Evolutionary conservation across 352 stramenopile genomes (phyloP), one percentile per base, ranked within the genome.

Genomic region (Globisporangium cylindrosporum): DNA sequence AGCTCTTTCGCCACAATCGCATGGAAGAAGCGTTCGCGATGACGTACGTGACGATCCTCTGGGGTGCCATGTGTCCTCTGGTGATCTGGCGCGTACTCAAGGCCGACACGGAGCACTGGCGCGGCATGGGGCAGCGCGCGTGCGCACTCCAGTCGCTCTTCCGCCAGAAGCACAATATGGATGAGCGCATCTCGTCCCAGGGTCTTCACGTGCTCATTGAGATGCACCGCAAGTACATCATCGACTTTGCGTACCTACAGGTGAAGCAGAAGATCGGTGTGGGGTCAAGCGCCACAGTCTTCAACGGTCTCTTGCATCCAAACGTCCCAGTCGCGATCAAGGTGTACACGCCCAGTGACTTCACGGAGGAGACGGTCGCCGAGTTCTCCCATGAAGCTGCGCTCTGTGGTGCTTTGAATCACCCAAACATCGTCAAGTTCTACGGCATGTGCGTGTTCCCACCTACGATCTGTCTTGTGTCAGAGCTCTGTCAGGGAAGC

Each of bases 391-490:
- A 95, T 25, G 87, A 93, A 63, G 87, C 85, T 7, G 87, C 84
- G 2, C 68, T 95, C 4, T 95, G 83, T 61, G 80, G 82, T 6
- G 76, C 83, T 18, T 71, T 94, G 3, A 71, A 86, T 34, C 86
- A 94, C 62, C 83, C 88, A 1, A 95, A 95, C 69, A 86, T 95
- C 55, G 81, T 92, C 66, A 82, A 78, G 63, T 95, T 95, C 70
- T 90, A 91, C 61, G 88, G 86, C 29, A 89, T 95, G 80, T 95
- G 88, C 56, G 81, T 95, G 18, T 89, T 73, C 29, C 85, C 85
- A 18, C 83, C 86, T 1, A 91, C 84, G 4, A 88, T 94, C 32
- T 92, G 82, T 41, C 59, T 94, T 0, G 82, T 94, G 4, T 92
- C 73, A 14, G 78, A 89, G 69, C 64, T 84, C 22, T 94, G 79